Conservation (phyloP, 1,284 basidiomycete species). For the Papiliotrema flavescens region DNA sequence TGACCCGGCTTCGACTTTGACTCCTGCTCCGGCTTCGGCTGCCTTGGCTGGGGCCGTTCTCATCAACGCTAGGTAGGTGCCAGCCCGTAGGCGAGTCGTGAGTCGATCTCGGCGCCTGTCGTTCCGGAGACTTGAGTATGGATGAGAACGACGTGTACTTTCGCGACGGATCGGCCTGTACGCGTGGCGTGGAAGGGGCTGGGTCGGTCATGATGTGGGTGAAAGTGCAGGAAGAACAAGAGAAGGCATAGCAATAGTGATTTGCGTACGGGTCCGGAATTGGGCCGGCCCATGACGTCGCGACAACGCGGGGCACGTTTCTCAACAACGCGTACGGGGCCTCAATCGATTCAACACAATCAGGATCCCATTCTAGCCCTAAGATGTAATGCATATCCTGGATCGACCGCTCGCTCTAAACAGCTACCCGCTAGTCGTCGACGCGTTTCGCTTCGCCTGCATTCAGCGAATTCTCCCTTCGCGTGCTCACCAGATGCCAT, state of each 20-base stretch:
- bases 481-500: slow-evolving; percentile 32
- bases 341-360: too few species aligned
- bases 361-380: too few species aligned
- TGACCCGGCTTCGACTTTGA: slow-evolving; percentile 10
- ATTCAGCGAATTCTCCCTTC: not conserved
- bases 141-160: slow-evolving; percentile 40
- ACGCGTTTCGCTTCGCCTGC: not conserved
- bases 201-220: too few species aligned
- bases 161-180: slow-evolving; percentile 2
- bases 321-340: too few species aligned
- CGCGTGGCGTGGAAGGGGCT: too few species aligned
- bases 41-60: not conserved
- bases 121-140: slow-evolving; percentile 16
- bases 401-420: too few species aligned
- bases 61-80: slow-evolving; percentile 5
- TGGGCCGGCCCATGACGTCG: too few species aligned
- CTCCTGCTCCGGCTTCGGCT: slow-evolving; percentile 4
- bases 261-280: too few species aligned
- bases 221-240: too few species aligned
- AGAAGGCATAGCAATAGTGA: too few species aligned
- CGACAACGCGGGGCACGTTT: too few species aligned
- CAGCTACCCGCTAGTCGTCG: not conserved
- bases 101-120: not conserved
- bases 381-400: too few species aligned
- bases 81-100: not conserved